phyloP scores from a whole-genome alignment of 2,329 filamentous ascomycete genomes.

The Paecilomyces sp. region DNA sequence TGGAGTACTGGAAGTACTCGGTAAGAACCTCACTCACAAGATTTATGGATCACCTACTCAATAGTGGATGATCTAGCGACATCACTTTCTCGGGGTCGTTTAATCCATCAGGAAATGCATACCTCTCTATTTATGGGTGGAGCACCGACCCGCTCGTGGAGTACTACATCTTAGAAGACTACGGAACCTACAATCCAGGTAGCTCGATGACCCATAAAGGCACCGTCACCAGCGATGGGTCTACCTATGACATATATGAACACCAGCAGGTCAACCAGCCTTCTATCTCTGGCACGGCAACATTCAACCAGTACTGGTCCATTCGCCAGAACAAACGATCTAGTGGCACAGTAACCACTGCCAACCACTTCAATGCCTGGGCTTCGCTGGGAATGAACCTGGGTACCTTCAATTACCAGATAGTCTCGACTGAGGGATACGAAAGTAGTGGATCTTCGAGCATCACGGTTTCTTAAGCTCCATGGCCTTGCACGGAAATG shows the following conservation, averaged over 20 bases:
- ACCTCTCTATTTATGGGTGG: constrained; percentile 31
- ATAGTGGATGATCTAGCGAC: too few relatives aligned
- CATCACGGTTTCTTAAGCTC: too few relatives aligned
- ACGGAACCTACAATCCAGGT: constrained; percentile 22
- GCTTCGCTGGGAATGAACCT: constrained; percentile 21
- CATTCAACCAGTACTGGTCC: constrained; percentile 38
- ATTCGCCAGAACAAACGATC: constrained; percentile 28
- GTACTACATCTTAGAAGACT: constrained; percentile 30
- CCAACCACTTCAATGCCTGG: constrained; percentile 32
- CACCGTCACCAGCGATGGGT: constrained; percentile 28
- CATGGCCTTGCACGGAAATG: too few relatives aligned
- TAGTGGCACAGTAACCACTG: constrained; percentile 26
- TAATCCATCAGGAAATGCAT: too few relatives aligned
- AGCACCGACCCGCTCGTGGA: constrained; percentile 28
- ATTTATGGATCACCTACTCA: too few relatives aligned
- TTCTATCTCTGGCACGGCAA: constrained; percentile 31
- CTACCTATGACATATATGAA: constrained; percentile 31
- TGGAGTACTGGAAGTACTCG: too few relatives aligned
- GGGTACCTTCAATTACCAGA: constrained; percentile 32
- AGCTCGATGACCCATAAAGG: constrained; percentile 20
- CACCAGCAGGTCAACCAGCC: constrained; percentile 28
- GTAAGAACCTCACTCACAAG: too few relatives aligned
- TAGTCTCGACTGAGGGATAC: constrained; percentile 32
- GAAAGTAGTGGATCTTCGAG: too few relatives aligned
- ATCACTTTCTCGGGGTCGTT: too few relatives aligned